A percentile compares a stretch with the other conserved stretches of the same genome.
Conservation (phyloP, 1,284 basidiomycete species). For the Tilletia setariae region DNA sequence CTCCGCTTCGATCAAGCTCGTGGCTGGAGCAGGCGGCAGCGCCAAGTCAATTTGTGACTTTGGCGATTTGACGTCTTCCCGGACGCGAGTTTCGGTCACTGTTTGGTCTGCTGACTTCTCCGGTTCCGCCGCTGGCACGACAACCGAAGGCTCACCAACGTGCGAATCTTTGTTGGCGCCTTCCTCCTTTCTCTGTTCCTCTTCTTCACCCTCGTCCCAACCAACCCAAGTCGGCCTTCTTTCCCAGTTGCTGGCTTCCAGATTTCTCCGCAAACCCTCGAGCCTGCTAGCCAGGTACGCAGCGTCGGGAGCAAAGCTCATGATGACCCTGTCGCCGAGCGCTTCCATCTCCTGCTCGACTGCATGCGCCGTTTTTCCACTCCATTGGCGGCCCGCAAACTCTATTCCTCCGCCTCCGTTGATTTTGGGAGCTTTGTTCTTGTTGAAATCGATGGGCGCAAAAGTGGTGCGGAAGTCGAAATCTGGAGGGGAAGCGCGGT, state of each 20-base stretch:
- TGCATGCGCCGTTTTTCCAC: slow-evolving; percentile 48
- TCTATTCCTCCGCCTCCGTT: slow-evolving; percentile 30
- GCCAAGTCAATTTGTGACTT: background rate
- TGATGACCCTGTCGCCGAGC: slow-evolving; percentile 37
- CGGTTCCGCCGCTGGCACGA: too few relatives aligned
- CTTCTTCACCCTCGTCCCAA: slow-evolving; percentile 31
- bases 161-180: background rate
- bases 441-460: slow-evolving; percentile 12
- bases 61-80: background rate
- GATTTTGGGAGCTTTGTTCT: background rate
- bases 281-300: slow-evolving; percentile 44
- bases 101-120: too few relatives aligned
- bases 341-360: slow-evolving; percentile 47
- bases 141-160: background rate
- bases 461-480: slow-evolving; percentile 14
- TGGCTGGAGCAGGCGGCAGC: slow-evolving; percentile 1
- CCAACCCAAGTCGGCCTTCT: slow-evolving; percentile 30
- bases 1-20: background rate
- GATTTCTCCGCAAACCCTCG: slow-evolving; percentile 39
- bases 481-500: background rate
- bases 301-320: slow-evolving; percentile 47
- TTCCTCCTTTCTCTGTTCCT: slow-evolving; percentile 11
- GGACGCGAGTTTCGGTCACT: too few relatives aligned
- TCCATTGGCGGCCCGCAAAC: slow-evolving; percentile 38
- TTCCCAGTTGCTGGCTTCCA: slow-evolving; percentile 31